phyloP scores from a whole-genome alignment of 805 yeast species.

The Wickerhamomyces silvicola region DNA sequence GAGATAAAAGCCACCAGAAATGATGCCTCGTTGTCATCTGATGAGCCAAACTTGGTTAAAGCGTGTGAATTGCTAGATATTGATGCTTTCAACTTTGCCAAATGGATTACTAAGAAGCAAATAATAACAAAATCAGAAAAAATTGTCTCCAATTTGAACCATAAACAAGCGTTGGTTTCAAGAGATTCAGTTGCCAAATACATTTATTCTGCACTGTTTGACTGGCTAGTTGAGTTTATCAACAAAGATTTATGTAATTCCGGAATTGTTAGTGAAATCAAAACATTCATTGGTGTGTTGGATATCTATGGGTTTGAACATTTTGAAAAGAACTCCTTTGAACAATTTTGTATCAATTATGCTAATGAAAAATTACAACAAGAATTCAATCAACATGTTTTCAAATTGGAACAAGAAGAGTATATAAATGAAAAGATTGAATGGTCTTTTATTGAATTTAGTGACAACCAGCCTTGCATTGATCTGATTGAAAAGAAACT shows the following conservation, averaged over 20 bases:
- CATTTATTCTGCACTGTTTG: slow-evolving; percentile 86
- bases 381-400: slow-evolving; percentile 95
- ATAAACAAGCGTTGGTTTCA: slow-evolving; percentile 81
- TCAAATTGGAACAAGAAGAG: slow-evolving; percentile 95
- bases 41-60: slow-evolving; percentile 76
- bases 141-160: slow-evolving; percentile 75
- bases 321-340: slow-evolving; percentile 89
- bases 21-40: slow-evolving; percentile 74
- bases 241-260: slow-evolving; percentile 78
- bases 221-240: slow-evolving; percentile 87
- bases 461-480: slow-evolving; percentile 96
- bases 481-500: slow-evolving; percentile 81
- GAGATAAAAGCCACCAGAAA: slow-evolving; percentile 78
- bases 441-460: slow-evolving; percentile 94
- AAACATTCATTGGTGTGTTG: slow-evolving; percentile 86
- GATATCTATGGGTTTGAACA: slow-evolving; percentile 98
- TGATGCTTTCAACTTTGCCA: slow-evolving; percentile 65
- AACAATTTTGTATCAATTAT: slow-evolving; percentile 94
- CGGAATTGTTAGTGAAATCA: slow-evolving; percentile 49
- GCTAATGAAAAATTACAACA: slow-evolving; percentile 97
- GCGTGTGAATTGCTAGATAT: slow-evolving; percentile 84
- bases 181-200: slow-evolving; percentile 96
- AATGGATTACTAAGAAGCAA: slow-evolving; percentile 91
- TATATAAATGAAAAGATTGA: slow-evolving; percentile 87
- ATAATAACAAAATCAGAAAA: slow-evolving; percentile 89